phyloP scores from a whole-genome alignment of 805 yeast genomes.

The Pichia paraexigua region DNA sequence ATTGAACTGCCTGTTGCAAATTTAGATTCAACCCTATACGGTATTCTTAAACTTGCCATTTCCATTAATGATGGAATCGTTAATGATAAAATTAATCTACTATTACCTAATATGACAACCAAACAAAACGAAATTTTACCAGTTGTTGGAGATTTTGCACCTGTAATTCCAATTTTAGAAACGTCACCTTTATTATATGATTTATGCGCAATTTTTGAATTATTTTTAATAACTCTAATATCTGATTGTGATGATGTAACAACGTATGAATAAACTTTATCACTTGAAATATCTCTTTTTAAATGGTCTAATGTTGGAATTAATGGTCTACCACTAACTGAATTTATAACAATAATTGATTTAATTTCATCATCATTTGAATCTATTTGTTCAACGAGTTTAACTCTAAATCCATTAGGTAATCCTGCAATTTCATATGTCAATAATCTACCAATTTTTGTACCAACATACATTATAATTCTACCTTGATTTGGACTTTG shows the following conservation, averaged over 20 bases:
- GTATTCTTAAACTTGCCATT: slow-evolving; percentile 39
- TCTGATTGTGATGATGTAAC: slow-evolving; percentile 50
- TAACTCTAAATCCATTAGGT: slow-evolving; percentile 54
- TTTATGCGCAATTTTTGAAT: slow-evolving; percentile 58
- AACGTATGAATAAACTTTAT: slow-evolving; percentile 53
- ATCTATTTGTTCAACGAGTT: slow-evolving; percentile 39
- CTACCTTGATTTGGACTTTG: slow-evolving; percentile 28
- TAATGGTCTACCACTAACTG: slow-evolving; percentile 55
- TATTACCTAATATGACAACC: slow-evolving; percentile 22
- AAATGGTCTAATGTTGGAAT: slow-evolving; percentile 55
- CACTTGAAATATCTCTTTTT: slow-evolving; percentile 29
- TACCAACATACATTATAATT: slow-evolving; percentile 69
- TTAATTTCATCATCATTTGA: slow-evolving; percentile 46
- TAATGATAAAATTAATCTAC: slow-evolving; percentile 25
- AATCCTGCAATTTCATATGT: slow-evolving; percentile 59
- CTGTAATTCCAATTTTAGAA: slow-evolving; percentile 46
- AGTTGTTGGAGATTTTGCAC: slow-evolving; percentile 16
- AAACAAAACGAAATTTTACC: slow-evolving; percentile 23
- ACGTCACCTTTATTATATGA: slow-evolving; percentile 44
- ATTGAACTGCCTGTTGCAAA: slow-evolving; percentile 38
- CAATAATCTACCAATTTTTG: slow-evolving; percentile 62
- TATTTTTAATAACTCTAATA: slow-evolving; percentile 52
- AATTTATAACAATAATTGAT: slow-evolving; percentile 49
- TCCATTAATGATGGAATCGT: slow-evolving; percentile 61
- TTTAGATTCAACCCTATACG: slow-evolving; percentile 33